These are phyloP conservation scores for Salix purpurea DNA, from an alignment of 345 rosid genomes.

Conservation along the genomic window DNA sequence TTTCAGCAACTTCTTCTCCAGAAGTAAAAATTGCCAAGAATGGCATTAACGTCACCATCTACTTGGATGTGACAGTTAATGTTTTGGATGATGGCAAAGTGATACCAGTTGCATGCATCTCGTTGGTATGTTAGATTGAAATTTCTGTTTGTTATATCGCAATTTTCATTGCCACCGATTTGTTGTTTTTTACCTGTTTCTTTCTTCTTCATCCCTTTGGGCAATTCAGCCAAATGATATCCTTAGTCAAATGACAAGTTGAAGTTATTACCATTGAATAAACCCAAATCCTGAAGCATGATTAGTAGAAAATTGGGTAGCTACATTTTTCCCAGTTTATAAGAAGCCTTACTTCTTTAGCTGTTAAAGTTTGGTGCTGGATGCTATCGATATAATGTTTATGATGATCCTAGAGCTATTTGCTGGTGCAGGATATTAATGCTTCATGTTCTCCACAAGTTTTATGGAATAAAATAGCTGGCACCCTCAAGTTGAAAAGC, in stretches of 20 bases:
- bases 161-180: neutral
- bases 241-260: too few relatives aligned
- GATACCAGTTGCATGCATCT: constrained; percentile 54
- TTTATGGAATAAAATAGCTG: constrained; percentile 41
- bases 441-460: constrained; percentile 49
- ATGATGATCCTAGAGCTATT: neutral
- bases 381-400: neutral
- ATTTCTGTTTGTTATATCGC: neutral
- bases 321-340: neutral
- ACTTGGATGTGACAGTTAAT: constrained; percentile 41
- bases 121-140: constrained; percentile 41
- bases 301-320: neutral
- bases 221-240: neutral
- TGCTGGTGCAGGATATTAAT: constrained; percentile 39
- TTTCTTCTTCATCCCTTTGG: neutral
- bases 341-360: neutral
- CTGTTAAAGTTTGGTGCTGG: neutral
- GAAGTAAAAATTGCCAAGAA: constrained; percentile 28
- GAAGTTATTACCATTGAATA: neutral
- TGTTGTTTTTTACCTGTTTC: too few relatives aligned
- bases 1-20: constrained; percentile 56
- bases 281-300: neutral
- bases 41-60: constrained; percentile 38
- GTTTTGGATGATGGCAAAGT: constrained; percentile 46
- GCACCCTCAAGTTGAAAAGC: constrained; percentile 38